Percentiles rank a stretch among this genome's conserved stretches.
These are phyloP conservation scores for Neonectria neomacrospora DNA, from an alignment of 2,329 filamentous ascomycete genomes.

Conservation along the genomic window DNA sequence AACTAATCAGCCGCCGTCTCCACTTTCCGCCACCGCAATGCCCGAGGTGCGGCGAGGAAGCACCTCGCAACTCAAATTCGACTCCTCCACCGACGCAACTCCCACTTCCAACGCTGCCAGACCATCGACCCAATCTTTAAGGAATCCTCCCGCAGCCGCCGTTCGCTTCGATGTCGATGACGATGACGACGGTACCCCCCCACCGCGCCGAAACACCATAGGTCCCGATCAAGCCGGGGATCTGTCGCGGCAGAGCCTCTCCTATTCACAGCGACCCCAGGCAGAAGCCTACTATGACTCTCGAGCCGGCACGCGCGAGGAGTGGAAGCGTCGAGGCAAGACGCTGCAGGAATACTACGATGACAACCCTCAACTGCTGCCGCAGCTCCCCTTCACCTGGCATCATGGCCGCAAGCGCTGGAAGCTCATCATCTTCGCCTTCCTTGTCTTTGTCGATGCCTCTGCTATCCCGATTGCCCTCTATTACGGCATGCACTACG, in stretches of 20 bases:
- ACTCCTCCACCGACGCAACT: conserved; percentile 33
- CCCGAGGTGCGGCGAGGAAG: conserved; percentile 47
- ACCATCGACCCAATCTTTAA: conserved; percentile 32
- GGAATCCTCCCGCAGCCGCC: conserved; percentile 14
- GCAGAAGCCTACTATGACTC: conserved; percentile 56
- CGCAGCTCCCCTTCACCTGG: conserved; percentile 55
- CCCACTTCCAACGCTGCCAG: conserved; percentile 15
- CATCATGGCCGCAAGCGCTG: conserved; percentile 53
- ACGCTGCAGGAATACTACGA: conserved; percentile 55
- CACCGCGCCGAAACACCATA: conserved; percentile 30
- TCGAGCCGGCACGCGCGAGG: conserved; percentile 49
- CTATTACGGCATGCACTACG: conserved; percentile 62
- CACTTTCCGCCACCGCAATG: conserved; percentile 35
- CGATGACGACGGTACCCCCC: conserved; percentile 24
- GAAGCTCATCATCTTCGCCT: conserved; percentile 59
- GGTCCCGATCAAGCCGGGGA: conserved; percentile 32
- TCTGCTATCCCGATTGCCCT: conserved; percentile 60
- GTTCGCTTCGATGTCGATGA: conserved; percentile 39
- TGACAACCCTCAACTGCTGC: conserved; percentile 51
- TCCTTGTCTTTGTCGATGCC: conserved; percentile 59
- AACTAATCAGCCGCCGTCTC: neutral
- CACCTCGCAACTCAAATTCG: conserved; percentile 34
- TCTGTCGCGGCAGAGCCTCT: conserved; percentile 48
- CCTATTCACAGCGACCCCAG: conserved; percentile 48
- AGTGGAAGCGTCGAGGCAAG: conserved; percentile 50